A percentile compares a stretch with the other conserved stretches of the same genome.
Conservation (phyloP, 805 yeast species). For the Candida quercuum region DNA sequence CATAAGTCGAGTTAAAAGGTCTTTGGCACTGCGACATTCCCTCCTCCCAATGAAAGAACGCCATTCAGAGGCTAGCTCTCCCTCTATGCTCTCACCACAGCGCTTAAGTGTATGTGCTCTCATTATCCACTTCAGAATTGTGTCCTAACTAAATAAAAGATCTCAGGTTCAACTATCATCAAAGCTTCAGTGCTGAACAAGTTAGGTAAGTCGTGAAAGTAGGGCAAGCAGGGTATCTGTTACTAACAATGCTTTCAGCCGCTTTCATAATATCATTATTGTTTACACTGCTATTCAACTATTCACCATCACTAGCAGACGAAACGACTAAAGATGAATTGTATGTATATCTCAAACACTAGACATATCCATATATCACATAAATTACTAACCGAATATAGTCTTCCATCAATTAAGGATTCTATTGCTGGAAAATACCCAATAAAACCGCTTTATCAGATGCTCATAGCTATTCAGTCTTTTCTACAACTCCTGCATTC, state of each 20-base stretch:
- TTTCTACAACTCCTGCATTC: constrained; percentile 5
- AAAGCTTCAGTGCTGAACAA: constrained; percentile 5
- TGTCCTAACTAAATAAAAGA: too few relatives aligned
- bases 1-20: too few relatives aligned
- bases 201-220: constrained; percentile 4
- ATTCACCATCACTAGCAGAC: constrained; percentile 5
- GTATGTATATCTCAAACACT: too few relatives aligned
- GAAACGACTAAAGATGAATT: constrained; percentile 13
- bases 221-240: not conserved
- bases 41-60: too few relatives aligned
- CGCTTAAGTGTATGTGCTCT: too few relatives aligned
- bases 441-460: constrained; percentile 11
- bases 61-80: too few relatives aligned
- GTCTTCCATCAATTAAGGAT: constrained; percentile 14
- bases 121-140: too few relatives aligned
- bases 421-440: constrained; percentile 12
- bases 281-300: constrained; percentile 9
- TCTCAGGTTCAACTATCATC: constrained; percentile 5
- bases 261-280: constrained; percentile 8
- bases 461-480: constrained; percentile 10
- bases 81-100: too few relatives aligned
- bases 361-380: too few relatives aligned
- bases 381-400: constrained; percentile 2
- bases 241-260: constrained; percentile 3
- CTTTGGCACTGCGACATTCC: too few relatives aligned